These are phyloP conservation scores for Wickerhamiella sergipiensis DNA, from an alignment of 805 yeast species.

Conservation along the genomic window DNA sequence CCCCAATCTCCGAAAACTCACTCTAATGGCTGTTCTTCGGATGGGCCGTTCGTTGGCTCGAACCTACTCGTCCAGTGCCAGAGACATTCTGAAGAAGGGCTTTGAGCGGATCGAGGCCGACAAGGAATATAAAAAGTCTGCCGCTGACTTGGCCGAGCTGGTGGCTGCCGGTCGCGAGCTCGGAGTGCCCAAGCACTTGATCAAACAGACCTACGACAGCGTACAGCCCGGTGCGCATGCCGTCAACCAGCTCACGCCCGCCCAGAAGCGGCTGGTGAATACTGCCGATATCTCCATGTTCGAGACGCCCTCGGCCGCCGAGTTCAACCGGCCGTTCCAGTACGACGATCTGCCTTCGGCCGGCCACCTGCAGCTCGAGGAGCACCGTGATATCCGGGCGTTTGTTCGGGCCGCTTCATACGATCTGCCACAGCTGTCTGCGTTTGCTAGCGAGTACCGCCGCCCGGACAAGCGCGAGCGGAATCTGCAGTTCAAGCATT, in stretches of 20 bases:
- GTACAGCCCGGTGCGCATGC: constrained; percentile 15
- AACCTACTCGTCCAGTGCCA: constrained; percentile 11
- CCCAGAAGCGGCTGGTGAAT: constrained; percentile 8
- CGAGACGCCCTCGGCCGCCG: constrained; percentile 16
- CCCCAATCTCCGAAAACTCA: neutral
- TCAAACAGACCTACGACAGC: constrained; percentile 18
- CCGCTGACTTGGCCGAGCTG: constrained; percentile 18
- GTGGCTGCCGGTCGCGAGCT: constrained; percentile 21
- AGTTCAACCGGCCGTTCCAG: constrained; percentile 26
- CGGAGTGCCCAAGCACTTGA: constrained; percentile 18
- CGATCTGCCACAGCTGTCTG: constrained; percentile 74
- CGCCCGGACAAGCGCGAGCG: constrained; percentile 27
- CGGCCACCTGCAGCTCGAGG: constrained; percentile 60
- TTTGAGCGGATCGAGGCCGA: constrained; percentile 21
- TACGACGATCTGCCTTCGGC: constrained; percentile 53
- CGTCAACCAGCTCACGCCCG: neutral
- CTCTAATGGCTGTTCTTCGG: neutral
- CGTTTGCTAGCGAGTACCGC: constrained; percentile 56
- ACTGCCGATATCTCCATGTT: constrained; percentile 17
- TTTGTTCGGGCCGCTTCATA: constrained; percentile 77
- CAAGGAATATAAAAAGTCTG: constrained; percentile 17
- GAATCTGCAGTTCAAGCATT: constrained; percentile 48
- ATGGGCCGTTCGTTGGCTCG: neutral
- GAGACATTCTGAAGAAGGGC: constrained; percentile 20
- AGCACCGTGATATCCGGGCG: constrained; percentile 61